Percentiles rank a stretch among this genome's conserved stretches.
phyloP scores from a whole-genome alignment of 2,329 filamentous ascomycete species.

The Neoascochyta sp. region DNA sequence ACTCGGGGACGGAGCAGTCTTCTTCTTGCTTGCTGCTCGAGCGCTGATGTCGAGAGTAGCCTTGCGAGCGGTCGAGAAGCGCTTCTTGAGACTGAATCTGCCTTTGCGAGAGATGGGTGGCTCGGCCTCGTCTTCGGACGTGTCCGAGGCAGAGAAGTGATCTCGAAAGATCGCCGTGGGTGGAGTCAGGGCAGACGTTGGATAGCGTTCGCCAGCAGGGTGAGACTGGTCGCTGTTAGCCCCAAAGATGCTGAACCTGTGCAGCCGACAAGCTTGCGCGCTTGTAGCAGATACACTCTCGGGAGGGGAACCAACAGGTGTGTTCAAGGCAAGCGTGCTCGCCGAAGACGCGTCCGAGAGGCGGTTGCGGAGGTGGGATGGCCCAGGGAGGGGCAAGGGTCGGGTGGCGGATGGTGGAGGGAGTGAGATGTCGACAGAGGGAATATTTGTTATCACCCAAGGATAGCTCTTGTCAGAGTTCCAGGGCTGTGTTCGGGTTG shows the following conservation, averaged over 20 bases:
- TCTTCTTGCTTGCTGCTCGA: slow-evolving; percentile 12
- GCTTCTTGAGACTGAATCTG: slow-evolving; percentile 20
- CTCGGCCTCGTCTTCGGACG: slow-evolving; percentile 26
- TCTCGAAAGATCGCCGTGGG: slow-evolving; percentile 33
- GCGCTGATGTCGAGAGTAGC: slow-evolving; percentile 9
- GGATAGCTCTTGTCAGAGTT: slow-evolving; percentile 48
- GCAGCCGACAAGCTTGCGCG: slow-evolving; percentile 13
- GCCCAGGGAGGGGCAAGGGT: slow-evolving; percentile 27
- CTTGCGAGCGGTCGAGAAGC: slow-evolving; percentile 20
- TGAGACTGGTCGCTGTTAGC: slow-evolving; percentile 27
- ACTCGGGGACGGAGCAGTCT: slow-evolving; percentile 2
- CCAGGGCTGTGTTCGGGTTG: slow-evolving; percentile 44
- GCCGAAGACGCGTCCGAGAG: slow-evolving; percentile 23
- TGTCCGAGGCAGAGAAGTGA: slow-evolving; percentile 21
- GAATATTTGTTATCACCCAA: slow-evolving; percentile 39
- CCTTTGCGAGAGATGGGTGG: slow-evolving; percentile 19
- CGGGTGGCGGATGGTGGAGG: slow-evolving; percentile 29
- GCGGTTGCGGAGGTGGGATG: slow-evolving; percentile 29
- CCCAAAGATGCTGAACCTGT: slow-evolving; percentile 21
- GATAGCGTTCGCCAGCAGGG: slow-evolving; percentile 48
- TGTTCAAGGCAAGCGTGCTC: slow-evolving; percentile 17
- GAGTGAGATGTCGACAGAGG: slow-evolving; percentile 42
- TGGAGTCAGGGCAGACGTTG: slow-evolving; percentile 45
- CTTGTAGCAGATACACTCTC: slow-evolving; percentile 10
- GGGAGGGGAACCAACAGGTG: slow-evolving; percentile 13